A percentile compares a stretch with the other conserved stretches of the same genome.
Conservation (phyloP, 2,329 filamentous ascomycete genomes). For the Epichloe sylvatica region DNA sequence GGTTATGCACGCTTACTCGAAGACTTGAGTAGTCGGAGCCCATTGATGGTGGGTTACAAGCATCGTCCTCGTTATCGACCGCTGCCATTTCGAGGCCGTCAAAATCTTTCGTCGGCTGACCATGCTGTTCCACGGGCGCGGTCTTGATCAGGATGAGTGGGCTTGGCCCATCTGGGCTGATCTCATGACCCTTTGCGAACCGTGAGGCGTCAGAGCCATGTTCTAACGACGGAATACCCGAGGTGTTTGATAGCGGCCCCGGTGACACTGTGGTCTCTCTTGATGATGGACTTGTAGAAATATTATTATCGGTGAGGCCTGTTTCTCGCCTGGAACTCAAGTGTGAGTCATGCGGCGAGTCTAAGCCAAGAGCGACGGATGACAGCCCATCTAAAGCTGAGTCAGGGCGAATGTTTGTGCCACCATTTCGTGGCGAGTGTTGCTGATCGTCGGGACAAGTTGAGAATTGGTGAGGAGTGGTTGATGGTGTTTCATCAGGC, state of each 20-base stretch:
- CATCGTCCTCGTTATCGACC: constrained; percentile 14
- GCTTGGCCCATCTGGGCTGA: constrained; percentile 5
- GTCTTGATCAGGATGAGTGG: neutral
- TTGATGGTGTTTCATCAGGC: constrained; percentile 21
- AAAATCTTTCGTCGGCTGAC: constrained; percentile 10
- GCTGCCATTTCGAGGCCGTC: constrained; percentile 12
- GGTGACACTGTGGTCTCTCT: constrained; percentile 31
- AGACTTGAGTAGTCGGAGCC: constrained; percentile 23
- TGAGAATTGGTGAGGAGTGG: constrained; percentile 24
- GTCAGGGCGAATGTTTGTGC: constrained; percentile 11
- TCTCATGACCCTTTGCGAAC: constrained; percentile 19
- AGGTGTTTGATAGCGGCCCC: constrained; percentile 21
- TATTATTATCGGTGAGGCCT: constrained; percentile 9
- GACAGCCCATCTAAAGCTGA: constrained; percentile 12
- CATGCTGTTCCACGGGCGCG: neutral
- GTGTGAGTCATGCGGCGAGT: neutral
- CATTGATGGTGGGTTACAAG: constrained; percentile 22
- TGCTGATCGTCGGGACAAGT: constrained; percentile 31
- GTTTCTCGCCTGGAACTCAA: neutral
- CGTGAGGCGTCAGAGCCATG: constrained; percentile 16
- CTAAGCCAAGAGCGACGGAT: constrained; percentile 9
- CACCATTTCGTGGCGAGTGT: constrained; percentile 13
- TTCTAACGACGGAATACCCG: constrained; percentile 21
- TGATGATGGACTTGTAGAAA: constrained; percentile 19
- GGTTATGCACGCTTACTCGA: constrained; percentile 17